Evolutionary conservation across 2,329 filamentous ascomycete genomes (phyloP), one percentile per base, ranked within the genome.

Genomic region (Orbilia brochopaga): DNA sequence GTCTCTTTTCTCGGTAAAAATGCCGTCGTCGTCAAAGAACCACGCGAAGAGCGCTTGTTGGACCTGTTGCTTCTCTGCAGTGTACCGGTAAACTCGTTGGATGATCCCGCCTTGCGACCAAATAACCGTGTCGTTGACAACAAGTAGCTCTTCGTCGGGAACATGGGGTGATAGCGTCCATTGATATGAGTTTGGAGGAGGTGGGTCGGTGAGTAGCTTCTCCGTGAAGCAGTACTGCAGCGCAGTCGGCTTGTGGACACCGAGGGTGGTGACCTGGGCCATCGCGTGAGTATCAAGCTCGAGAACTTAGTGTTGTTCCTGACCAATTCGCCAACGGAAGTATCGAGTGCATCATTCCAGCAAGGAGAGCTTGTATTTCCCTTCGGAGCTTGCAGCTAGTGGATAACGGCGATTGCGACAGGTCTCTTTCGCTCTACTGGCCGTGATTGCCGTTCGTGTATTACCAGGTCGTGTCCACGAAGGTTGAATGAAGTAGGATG

Each of bases 61-160:
- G 69, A 99, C 88, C 27, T 87, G 83, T 79, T 97, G 92, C 75
- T 92, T 90, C 79, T 97, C 93, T 21, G 91, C 83, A 70, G 92
- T 87, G 79, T 97, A 92, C 73, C 87, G 89, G 81, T 92, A 97
- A 57, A 89, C 86, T 79, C 93, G 91, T 76, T 90, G 89, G 73
- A 97, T 88, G 66, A 93, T 83, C 65, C 89, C 89, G 52, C 91
- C 92, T 66, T 91, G 87, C 42, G 91, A 95, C 93, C 93, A 99
- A 65, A 97, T 85, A 11, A 95, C 92, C 76, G 88, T 88, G 69
- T 85, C 83, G 24, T 86, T 83, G 10, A 92, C 94, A 57, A 87
- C 87, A 23, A 96, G 81, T 13, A 97, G 81, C 80, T 97, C 92
- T 77, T 96, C 92, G 75, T 92, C 87, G 37, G 84, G 81, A 1